Conservation (phyloP, 805 yeast species). For the Debaryomyces hansenii region DNA sequence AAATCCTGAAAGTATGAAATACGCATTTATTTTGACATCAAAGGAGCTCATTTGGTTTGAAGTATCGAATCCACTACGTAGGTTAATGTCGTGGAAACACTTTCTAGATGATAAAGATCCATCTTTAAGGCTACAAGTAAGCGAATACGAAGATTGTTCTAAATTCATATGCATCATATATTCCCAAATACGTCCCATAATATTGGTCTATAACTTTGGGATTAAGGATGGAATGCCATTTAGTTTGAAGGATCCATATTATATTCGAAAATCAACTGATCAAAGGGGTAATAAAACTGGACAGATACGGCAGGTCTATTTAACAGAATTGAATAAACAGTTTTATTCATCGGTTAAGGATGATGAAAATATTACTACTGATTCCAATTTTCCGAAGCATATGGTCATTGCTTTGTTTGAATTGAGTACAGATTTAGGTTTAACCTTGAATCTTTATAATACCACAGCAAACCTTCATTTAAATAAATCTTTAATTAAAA, state of each 20-base stretch:
- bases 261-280: constrained; percentile 8
- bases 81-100: constrained; percentile 75
- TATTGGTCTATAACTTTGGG: constrained; percentile 34
- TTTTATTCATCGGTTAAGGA: constrained; percentile 7
- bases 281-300: not conserved
- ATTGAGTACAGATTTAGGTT: constrained; percentile 13
- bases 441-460: constrained; percentile 11
- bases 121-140: constrained; percentile 43
- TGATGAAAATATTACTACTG: not conserved
- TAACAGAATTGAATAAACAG: constrained; percentile 6
- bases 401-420: constrained; percentile 15
- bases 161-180: constrained; percentile 24
- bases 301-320: constrained; percentile 13
- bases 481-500: not conserved
- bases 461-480: not conserved
- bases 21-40: constrained; percentile 60
- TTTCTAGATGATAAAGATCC: constrained; percentile 55
- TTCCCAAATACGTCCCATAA: constrained; percentile 27
- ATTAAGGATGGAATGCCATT: constrained; percentile 23
- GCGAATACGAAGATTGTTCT: constrained; percentile 17
- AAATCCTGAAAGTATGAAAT: constrained; percentile 19
- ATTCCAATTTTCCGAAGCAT: not conserved
- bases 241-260: constrained; percentile 33
- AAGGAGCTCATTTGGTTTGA: constrained; percentile 59
- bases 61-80: constrained; percentile 31